Percentiles rank a stretch among this genome's conserved stretches.
Evolutionary conservation across 2,329 filamentous ascomycete genomes (phyloP).

Genomic region (Amylocarpus encephaloides): DNA sequence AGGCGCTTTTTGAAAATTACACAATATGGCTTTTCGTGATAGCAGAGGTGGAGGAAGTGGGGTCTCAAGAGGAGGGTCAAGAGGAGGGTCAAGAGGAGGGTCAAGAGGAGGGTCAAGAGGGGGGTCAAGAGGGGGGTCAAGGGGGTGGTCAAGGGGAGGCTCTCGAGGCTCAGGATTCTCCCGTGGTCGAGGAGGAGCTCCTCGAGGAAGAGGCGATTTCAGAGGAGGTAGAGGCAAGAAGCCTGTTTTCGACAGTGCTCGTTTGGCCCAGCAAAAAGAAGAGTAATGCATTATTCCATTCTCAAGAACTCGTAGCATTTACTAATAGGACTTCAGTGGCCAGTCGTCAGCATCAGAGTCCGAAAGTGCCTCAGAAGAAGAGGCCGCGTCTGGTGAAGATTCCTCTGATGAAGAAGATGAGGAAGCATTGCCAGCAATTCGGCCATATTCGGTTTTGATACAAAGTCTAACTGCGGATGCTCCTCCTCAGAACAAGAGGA

Average conservation of each 20-base stretch:
- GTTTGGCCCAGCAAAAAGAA: conserved; percentile 42
- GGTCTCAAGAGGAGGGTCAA: conserved; percentile 25
- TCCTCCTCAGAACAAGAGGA: conserved; percentile 46
- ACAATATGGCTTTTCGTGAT: conserved; percentile 13
- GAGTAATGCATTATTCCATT: conserved; percentile 15
- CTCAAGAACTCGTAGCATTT: not conserved
- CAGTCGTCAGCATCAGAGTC: conserved; percentile 27
- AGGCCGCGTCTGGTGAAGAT: conserved; percentile 39
- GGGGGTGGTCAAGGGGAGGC: conserved; percentile 20
- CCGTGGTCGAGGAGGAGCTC: conserved; percentile 23
- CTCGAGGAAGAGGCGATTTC: conserved; percentile 25
- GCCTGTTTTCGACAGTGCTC: conserved; percentile 40
- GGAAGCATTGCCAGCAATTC: conserved; percentile 33
- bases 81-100: conserved; percentile 21
- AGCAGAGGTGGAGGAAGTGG: conserved; percentile 26
- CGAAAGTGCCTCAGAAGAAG: conserved; percentile 35
- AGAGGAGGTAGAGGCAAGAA: conserved; percentile 32
- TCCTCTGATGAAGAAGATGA: conserved; percentile 41
- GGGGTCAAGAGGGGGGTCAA: conserved; percentile 25
- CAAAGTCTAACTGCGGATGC: conserved; percentile 47
- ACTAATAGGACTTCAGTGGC: conserved; percentile 18
- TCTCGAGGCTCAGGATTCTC: conserved; percentile 14
- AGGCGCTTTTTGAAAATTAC: not conserved
- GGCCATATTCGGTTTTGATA: conserved; percentile 52
- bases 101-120: conserved; percentile 22